phyloP scores from a whole-genome alignment of 257 asterid species.

The Solanum etuberosum region DNA sequence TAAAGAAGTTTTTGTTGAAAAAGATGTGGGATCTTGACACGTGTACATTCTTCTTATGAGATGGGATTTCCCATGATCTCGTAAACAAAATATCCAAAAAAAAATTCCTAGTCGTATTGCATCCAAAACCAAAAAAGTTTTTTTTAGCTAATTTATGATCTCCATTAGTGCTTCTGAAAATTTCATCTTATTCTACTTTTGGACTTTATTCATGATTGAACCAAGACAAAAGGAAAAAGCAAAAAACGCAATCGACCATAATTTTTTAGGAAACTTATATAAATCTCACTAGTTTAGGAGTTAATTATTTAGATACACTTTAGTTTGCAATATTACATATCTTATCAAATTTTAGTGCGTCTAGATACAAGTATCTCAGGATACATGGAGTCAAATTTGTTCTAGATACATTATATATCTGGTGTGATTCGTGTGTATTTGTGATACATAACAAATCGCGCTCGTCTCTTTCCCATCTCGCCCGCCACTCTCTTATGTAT shows the following conservation, averaged over 20 bases:
- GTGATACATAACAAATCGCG: too few species aligned
- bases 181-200: neutral
- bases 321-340: too few species aligned
- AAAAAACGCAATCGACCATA: neutral
- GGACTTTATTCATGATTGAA: neutral
- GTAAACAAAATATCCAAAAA: neutral
- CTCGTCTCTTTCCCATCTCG: rapidly evolving
- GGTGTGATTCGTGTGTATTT: rapidly evolving
- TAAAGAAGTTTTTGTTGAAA: neutral
- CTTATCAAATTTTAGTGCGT: too few species aligned
- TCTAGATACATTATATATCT: too few species aligned
- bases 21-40: neutral
- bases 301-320: too few species aligned
- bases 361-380: too few species aligned
- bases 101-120: neutral
- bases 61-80: neutral
- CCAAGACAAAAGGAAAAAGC: neutral
- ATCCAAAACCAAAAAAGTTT: neutral
- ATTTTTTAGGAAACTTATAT: neutral
- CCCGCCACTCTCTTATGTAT: too few species aligned
- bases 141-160: neutral
- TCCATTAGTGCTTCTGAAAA: neutral
- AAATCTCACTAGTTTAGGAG: too few species aligned
- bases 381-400: rapidly evolving
- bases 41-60: neutral